A percentile compares a stretch with the other conserved stretches of the same genome.
Evolutionary conservation across 495 filamentous ascomycete genomes (phyloP).

Genomic region (Articulospora tetracladia): DNA sequence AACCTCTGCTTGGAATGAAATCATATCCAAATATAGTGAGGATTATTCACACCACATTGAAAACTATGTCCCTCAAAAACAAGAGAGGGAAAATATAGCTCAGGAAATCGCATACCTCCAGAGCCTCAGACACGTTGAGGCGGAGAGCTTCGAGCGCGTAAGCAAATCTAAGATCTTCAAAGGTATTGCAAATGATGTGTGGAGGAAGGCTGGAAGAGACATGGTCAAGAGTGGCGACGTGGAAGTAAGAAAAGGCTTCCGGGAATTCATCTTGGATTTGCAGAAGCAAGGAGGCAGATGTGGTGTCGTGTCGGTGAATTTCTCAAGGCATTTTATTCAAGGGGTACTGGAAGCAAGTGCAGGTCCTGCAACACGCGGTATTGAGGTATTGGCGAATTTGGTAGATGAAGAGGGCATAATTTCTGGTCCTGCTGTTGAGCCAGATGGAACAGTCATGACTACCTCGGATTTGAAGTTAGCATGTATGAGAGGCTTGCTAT

Average conservation of each 20-base stretch:
- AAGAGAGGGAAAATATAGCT: constrained; percentile 3
- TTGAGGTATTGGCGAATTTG: constrained; percentile 16
- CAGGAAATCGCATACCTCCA: constrained; percentile 14
- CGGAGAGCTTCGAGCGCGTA: constrained; percentile 16
- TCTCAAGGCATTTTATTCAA: constrained; percentile 15
- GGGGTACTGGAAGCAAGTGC: constrained; percentile 13
- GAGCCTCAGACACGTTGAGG: constrained; percentile 11
- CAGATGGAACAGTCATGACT: constrained; percentile 4
- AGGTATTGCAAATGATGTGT: constrained; percentile 10
- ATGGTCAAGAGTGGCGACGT: constrained; percentile 13
- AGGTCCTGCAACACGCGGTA: neutral
- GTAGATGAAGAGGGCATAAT: constrained; percentile 12
- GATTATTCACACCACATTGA: constrained; percentile 9
- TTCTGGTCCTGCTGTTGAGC: neutral
- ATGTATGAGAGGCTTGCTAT: constrained; percentile 8
- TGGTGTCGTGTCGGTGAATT: constrained; percentile 22
- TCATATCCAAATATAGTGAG: constrained; percentile 11
- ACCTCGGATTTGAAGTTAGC: constrained; percentile 17
- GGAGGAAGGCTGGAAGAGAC: constrained; percentile 8
- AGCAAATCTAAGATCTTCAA: constrained; percentile 17
- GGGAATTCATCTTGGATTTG: constrained; percentile 6
- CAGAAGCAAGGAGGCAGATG: neutral
- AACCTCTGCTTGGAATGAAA: constrained; percentile 5
- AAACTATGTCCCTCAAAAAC: constrained; percentile 5
- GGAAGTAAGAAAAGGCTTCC: constrained; percentile 15